Percentiles rank a stretch among this genome's conserved stretches.
Conservation (phyloP, 83 land plant genomes). For the Isoetes engelmannii region DNA sequence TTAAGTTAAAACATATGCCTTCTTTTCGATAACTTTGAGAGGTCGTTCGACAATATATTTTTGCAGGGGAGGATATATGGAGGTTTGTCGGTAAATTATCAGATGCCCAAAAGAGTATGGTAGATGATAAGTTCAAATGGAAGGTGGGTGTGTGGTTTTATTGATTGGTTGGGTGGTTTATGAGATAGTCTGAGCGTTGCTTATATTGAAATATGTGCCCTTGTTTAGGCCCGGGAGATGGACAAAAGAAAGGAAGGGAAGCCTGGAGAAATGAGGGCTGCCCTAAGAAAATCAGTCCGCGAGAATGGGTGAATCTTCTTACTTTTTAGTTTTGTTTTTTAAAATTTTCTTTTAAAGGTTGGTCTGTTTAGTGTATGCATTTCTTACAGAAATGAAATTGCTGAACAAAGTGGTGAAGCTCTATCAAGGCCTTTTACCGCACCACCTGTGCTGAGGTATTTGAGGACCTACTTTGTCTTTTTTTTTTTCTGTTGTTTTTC, state of each 20-base stretch:
- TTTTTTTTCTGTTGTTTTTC: not conserved
- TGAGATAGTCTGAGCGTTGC: too few relatives aligned
- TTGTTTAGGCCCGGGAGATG: slow-evolving; percentile 86
- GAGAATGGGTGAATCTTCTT: slow-evolving; percentile 62
- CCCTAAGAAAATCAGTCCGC: slow-evolving; percentile 74
- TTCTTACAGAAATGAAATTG: slow-evolving; percentile 13
- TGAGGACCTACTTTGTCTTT: not conserved
- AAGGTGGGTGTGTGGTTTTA: slow-evolving; percentile 44
- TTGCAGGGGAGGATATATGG: slow-evolving; percentile 93
- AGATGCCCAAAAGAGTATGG: slow-evolving; percentile 91
- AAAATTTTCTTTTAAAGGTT: not conserved
- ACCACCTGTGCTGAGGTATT: slow-evolving; percentile 4
- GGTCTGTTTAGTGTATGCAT: not conserved
- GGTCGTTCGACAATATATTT: not conserved
- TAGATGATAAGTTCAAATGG: slow-evolving; percentile 98
- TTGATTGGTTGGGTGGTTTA: not conserved
- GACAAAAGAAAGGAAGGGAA: slow-evolving; percentile 89
- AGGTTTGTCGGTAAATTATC: slow-evolving; percentile 87
- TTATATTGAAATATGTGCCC: not conserved
- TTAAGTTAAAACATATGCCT: not conserved
- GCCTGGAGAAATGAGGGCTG: slow-evolving; percentile 88
- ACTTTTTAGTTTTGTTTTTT: not conserved
- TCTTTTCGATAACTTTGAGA: not conserved
- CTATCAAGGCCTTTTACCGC: slow-evolving; percentile 9
- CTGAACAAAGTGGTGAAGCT: slow-evolving; percentile 14